These are phyloP conservation scores for Pseudophaeomoniella oleicola DNA, from an alignment of 2,329 filamentous ascomycete species.

Conservation along the genomic window DNA sequence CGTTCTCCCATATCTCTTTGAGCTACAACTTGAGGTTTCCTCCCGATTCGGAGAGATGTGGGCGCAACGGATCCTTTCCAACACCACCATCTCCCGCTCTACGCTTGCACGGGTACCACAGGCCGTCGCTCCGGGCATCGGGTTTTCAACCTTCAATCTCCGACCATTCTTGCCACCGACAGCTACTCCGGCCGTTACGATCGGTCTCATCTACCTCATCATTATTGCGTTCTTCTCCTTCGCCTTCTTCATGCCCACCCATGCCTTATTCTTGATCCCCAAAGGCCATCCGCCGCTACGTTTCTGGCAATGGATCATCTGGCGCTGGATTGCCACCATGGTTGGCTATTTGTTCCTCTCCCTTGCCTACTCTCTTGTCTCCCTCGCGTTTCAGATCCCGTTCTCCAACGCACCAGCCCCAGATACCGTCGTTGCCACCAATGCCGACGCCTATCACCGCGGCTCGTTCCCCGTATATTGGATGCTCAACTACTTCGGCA, in stretches of 20 bases:
- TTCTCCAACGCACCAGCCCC: slow-evolving; percentile 36
- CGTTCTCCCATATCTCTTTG: slow-evolving; percentile 35
- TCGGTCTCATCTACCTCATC: slow-evolving; percentile 53
- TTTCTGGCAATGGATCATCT: slow-evolving; percentile 42
- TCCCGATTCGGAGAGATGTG: slow-evolving; percentile 32
- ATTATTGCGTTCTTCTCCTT: slow-evolving; percentile 55
- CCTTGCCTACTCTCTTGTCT: slow-evolving; percentile 48
- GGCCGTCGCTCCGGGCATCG: slow-evolving; percentile 40
- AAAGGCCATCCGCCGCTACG: slow-evolving; percentile 43
- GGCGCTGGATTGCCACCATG: slow-evolving; percentile 42
- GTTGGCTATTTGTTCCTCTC: slow-evolving; percentile 47
- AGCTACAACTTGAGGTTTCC: slow-evolving; percentile 32
- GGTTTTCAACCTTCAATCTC: slow-evolving; percentile 41
- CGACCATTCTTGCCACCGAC: slow-evolving; percentile 43
- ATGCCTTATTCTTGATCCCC: slow-evolving; percentile 42
- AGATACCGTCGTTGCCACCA: slow-evolving; percentile 27
- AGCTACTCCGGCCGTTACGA: slow-evolving; percentile 42
- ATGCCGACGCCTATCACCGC: slow-evolving; percentile 40
- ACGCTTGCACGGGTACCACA: slow-evolving; percentile 36
- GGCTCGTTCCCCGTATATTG: slow-evolving; percentile 49
- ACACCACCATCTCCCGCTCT: slow-evolving; percentile 18
- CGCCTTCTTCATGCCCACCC: slow-evolving; percentile 49
- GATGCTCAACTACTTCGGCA: slow-evolving; percentile 49
- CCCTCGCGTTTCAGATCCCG: slow-evolving; percentile 47
- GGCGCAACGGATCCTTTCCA: slow-evolving; percentile 17